A percentile compares a stretch with the other conserved stretches of the same genome.
These are phyloP conservation scores for Ceratocystis huliohia DNA, from an alignment of 2,329 filamentous ascomycete genomes.

Conservation along the genomic window DNA sequence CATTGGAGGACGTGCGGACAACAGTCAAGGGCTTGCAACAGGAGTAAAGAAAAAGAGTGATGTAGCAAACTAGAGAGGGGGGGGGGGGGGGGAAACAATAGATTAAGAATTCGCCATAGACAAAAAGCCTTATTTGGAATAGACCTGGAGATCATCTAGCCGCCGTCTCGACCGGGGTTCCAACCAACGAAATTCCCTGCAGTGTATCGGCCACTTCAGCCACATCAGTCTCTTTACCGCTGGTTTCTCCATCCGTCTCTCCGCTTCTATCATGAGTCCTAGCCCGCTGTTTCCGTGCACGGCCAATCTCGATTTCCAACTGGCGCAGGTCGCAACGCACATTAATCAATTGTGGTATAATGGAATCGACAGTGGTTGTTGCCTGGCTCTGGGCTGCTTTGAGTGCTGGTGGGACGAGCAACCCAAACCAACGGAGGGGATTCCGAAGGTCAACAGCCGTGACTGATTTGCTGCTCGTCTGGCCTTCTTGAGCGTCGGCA, in stretches of 20 bases:
- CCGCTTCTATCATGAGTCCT: constrained; percentile 29
- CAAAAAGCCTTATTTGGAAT: neutral
- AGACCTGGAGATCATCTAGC: neutral
- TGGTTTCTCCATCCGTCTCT: constrained; percentile 19
- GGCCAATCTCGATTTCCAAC: constrained; percentile 57
- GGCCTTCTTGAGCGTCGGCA: neutral
- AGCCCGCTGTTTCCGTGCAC: constrained; percentile 43
- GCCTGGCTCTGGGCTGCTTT: constrained; percentile 49
- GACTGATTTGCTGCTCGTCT: neutral
- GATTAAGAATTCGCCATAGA: neutral
- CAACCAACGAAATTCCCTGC: neutral
- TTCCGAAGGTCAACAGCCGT: constrained; percentile 28
- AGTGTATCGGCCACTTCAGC: neutral
- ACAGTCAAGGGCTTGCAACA: constrained; percentile 26
- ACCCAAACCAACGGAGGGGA: constrained; percentile 47
- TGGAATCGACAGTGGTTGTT: constrained; percentile 40
- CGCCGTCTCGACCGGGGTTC: neutral
- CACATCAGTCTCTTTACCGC: neutral
- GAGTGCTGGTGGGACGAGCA: constrained; percentile 41
- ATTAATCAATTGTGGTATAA: constrained; percentile 45
- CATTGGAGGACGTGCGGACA: constrained; percentile 35
- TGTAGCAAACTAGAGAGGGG: neutral
- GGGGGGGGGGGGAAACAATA: neutral
- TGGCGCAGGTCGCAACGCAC: constrained; percentile 48
- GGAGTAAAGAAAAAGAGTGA: neutral